Conservation (phyloP, 768 basidiomycete genomes). For the Hebeloma cylindrosporum region DNA sequence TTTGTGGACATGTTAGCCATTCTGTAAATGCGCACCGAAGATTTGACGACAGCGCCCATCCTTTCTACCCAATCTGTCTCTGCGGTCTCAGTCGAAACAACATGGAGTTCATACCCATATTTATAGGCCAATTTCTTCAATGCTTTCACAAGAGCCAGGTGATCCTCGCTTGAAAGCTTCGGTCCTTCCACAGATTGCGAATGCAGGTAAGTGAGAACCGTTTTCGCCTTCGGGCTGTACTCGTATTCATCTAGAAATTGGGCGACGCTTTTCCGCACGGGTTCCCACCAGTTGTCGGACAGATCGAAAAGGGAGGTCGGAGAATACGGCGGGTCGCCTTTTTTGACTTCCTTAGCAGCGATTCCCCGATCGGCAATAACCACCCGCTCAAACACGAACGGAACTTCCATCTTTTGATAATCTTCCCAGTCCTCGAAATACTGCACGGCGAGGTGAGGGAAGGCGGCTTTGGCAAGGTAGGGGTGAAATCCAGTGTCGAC, state of each 20-base stretch:
- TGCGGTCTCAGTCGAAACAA: slow-evolving; percentile 49
- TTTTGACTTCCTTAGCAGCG: slow-evolving; percentile 35
- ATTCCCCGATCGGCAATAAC: slow-evolving; percentile 79
- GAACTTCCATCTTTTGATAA: slow-evolving; percentile 61
- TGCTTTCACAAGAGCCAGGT: slow-evolving; percentile 59
- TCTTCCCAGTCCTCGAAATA: slow-evolving; percentile 80
- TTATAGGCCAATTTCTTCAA: slow-evolving; percentile 51
- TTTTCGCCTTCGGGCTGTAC: slow-evolving; percentile 29
- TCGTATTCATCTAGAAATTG: slow-evolving; percentile 41
- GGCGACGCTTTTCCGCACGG: slow-evolving; percentile 44
- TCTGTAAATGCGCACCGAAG: slow-evolving; percentile 51
- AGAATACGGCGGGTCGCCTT: slow-evolving; percentile 41
- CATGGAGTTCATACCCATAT: slow-evolving; percentile 54
- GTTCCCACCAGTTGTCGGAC: slow-evolving; percentile 71
- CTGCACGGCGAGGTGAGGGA: slow-evolving; percentile 66
- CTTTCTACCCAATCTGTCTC: slow-evolving; percentile 60
- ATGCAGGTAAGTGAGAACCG: slow-evolving; percentile 36
- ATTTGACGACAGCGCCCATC: slow-evolving; percentile 63
- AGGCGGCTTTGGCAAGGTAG: slow-evolving; percentile 68
- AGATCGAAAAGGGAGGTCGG: slow-evolving; percentile 43
- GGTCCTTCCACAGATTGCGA: slow-evolving; percentile 53
- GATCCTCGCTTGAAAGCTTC: slow-evolving; percentile 54
- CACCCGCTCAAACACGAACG: slow-evolving; percentile 73
- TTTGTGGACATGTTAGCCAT: not conserved
- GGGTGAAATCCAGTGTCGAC: slow-evolving; percentile 70